Conservation (phyloP, 768 basidiomycete genomes). For the Leccinum aurantiacum region DNA sequence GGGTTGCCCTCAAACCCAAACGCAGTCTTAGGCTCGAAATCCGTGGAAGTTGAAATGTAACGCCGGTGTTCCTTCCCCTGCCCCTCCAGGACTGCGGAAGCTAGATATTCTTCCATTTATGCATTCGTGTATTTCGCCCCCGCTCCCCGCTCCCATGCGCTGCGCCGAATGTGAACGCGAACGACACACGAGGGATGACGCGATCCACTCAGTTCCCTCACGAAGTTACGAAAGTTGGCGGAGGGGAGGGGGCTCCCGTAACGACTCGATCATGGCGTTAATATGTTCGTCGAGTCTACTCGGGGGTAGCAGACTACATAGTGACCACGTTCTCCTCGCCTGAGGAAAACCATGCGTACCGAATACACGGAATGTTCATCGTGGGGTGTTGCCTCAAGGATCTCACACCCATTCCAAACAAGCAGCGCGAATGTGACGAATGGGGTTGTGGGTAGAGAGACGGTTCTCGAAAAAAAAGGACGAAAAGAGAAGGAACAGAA, state of each 20-base stretch:
- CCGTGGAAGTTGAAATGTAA: background rate
- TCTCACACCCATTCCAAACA: background rate
- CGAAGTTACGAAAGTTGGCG: background rate
- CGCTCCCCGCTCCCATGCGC: background rate
- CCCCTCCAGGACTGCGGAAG: background rate
- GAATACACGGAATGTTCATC: background rate
- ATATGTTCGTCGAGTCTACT: background rate
- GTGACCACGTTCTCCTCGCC: background rate
- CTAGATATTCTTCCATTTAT: background rate
- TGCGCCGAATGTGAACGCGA: background rate
- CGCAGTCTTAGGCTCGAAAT: background rate
- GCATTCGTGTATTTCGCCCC: background rate
- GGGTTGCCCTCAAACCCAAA: background rate
- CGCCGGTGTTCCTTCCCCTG: no score
- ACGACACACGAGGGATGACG: no score
- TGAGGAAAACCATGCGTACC: background rate
- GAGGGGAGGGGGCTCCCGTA: background rate
- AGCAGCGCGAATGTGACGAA: background rate
- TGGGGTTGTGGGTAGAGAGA: background rate
- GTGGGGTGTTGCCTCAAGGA: background rate
- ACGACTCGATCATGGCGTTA: background rate
- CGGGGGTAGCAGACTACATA: background rate
- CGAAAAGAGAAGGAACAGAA: background rate
- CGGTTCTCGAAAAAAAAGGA: background rate
- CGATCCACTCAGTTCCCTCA: background rate